phyloP scores from a whole-genome alignment of 169 alveolate species.

The Babesia ovata region DNA sequence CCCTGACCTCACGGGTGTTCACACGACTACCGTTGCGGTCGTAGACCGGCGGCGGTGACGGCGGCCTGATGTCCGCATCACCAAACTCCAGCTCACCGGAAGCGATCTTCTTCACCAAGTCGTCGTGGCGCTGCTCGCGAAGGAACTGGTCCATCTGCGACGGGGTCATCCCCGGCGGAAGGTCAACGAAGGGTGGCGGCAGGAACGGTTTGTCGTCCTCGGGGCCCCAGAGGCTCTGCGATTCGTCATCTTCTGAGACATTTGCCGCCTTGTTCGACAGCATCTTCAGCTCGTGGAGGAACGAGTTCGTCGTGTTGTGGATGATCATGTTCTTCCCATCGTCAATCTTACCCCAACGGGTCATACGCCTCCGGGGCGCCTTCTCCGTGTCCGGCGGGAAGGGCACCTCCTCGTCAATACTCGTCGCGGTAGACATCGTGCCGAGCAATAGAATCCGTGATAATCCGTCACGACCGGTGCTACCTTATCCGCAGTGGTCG shows the following conservation, averaged over 20 bases:
- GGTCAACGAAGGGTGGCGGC: slow-evolving; percentile 89
- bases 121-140: slow-evolving; percentile 89
- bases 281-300: slow-evolving; percentile 64
- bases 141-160: slow-evolving; percentile 87
- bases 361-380: slow-evolving; percentile 35
- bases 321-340: slow-evolving; percentile 63
- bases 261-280: slow-evolving; percentile 64
- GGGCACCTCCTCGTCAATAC: background rate
- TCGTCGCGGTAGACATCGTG: background rate
- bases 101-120: slow-evolving; percentile 81
- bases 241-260: slow-evolving; percentile 35
- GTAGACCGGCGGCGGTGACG: slow-evolving; percentile 91
- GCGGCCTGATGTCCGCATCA: slow-evolving; percentile 90
- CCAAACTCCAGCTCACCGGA: slow-evolving; percentile 86
- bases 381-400: slow-evolving; percentile 14
- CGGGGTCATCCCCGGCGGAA: slow-evolving; percentile 88
- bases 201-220: slow-evolving; percentile 83
- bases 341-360: slow-evolving; percentile 72
- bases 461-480: background rate
- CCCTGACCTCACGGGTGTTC: slow-evolving; percentile 89
- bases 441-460: background rate
- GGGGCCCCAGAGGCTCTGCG: slow-evolving; percentile 70
- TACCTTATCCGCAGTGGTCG: too few relatives aligned
- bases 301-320: slow-evolving; percentile 66
- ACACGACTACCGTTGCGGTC: slow-evolving; percentile 87